Evolutionary conservation across 805 yeast species (phyloP), one percentile per base, ranked within the genome.

Genomic region (Candida krabiensis): DNA sequence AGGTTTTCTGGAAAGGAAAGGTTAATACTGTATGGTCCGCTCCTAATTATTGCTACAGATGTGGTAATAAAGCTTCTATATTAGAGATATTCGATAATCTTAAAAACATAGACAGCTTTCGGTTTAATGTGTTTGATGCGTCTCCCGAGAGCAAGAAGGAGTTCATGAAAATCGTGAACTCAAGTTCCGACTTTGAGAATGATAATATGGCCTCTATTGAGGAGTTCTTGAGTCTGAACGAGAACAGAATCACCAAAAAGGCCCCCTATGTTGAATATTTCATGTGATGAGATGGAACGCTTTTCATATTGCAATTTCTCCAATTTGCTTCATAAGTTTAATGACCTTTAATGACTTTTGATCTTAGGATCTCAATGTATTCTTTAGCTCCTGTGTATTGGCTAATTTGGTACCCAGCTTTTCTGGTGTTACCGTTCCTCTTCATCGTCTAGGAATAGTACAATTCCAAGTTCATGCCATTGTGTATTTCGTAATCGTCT

Each of bases 11-110:
- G 77, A 79, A 80, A 40, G 97, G 96, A 3, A 74, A 85, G 46
- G 86, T 95, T 31, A 82, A 95, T 25, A 93, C 99, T 0, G 98
- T 93, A 6, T 93, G 99, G 99, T 83, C 93, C 1, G 99, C 99
- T 0, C 99, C 99, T 0, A 93, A 93, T 58, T 93, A 93, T 58
- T 93, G 99, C 58, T 93, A 93, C 55, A 63, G 99, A 44, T 93
- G 99, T 61, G 99, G 99, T 0, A 93, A 93, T 58, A 80, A 88
- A 58, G 99, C 99, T 4, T 86, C 96, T n/a, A 90, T 93, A n/a
- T 70, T 93, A 46, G 99, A 93, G 60, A 79, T 93, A 4, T 58
- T 60, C 40, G 75, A 74, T 47, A 60, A 71, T 30, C 77, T 75
- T 49, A 78, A 75, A 34, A 78, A 80, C 18, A 83, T 86, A 31